Conservation (phyloP, 2,329 filamentous ascomycete genomes). For the Alternaria gansuensis region DNA sequence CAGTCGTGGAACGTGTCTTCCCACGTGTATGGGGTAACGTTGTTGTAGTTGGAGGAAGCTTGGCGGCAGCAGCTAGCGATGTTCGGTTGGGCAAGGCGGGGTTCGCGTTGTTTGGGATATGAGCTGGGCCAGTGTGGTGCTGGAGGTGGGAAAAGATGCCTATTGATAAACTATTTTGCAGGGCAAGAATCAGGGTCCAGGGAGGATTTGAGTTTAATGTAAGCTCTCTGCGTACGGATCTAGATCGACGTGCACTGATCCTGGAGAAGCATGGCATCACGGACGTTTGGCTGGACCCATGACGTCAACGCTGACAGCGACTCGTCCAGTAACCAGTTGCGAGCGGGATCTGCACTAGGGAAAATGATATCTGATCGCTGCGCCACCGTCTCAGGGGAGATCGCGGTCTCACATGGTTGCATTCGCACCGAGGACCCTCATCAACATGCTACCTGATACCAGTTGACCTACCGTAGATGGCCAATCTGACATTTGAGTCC, state of each 20-base stretch:
- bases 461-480: neutral
- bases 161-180: constrained; percentile 1
- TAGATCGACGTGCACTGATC: constrained; percentile 10
- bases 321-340: constrained; percentile 11
- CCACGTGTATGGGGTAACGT: neutral
- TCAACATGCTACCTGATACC: neutral
- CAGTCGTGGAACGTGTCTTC: constrained; percentile 7
- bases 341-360: constrained; percentile 17
- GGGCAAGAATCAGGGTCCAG: constrained; percentile 19
- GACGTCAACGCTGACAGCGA: constrained; percentile 16
- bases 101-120: constrained; percentile 13
- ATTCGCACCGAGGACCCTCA: neutral
- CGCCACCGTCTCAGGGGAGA: constrained; percentile 14
- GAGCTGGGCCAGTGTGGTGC: neutral
- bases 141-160: neutral
- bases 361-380: constrained; percentile 5
- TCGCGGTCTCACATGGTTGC: constrained; percentile 3
- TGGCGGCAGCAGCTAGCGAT: constrained; percentile 10
- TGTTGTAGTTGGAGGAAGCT: constrained; percentile 9
- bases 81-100: constrained; percentile 16
- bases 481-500: neutral
- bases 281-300: constrained; percentile 12
- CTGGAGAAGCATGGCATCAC: constrained; percentile 16
- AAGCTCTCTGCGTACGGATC: constrained; percentile 13
- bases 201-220: constrained; percentile 19